These are phyloP conservation scores for Leishmania lainsoni DNA, from an alignment of 208 protist genomes.

Conservation along the genomic window DNA sequence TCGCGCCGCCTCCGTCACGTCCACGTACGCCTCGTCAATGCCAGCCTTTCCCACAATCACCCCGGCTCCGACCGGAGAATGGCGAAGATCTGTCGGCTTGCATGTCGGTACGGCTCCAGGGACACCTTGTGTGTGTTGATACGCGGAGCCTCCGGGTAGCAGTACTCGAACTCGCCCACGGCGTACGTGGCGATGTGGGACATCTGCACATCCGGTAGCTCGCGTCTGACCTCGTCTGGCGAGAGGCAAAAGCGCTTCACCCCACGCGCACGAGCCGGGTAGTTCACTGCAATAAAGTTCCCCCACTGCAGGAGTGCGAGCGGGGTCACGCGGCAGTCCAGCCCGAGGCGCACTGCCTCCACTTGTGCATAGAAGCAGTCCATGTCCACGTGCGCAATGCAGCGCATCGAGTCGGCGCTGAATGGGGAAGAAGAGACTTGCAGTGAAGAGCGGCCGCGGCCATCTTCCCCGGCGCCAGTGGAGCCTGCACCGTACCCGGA, in stretches of 20 bases:
- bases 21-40: slow-evolving; percentile 90
- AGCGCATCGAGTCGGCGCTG: slow-evolving; percentile 17
- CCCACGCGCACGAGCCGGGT: slow-evolving; percentile 74
- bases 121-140: slow-evolving; percentile 54
- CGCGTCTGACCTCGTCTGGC: slow-evolving; percentile 41
- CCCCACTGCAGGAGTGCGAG: slow-evolving; percentile 78
- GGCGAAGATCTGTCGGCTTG: slow-evolving; percentile 70
- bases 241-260: slow-evolving; percentile 62
- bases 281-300: slow-evolving; percentile 88
- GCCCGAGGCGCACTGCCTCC: slow-evolving; percentile 79
- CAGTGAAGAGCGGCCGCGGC: background rate
- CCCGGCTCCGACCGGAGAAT: slow-evolving; percentile 60
- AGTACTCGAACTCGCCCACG: slow-evolving; percentile 56
- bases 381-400: slow-evolving; percentile 91
- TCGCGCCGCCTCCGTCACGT: slow-evolving; percentile 74
- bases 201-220: slow-evolving; percentile 58
- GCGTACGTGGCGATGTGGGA: slow-evolving; percentile 60
- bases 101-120: slow-evolving; percentile 84
- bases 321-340: slow-evolving; percentile 70
- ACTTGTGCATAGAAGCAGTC: slow-evolving; percentile 95
- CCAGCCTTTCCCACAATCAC: slow-evolving; percentile 72
- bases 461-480: background rate
- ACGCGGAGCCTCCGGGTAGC: slow-evolving; percentile 43
- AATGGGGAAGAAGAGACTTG: background rate
- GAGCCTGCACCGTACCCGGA: slow-evolving; percentile 2